Evolutionary conservation across 1,284 basidiomycete genomes (phyloP).

Genomic region (Pseudozyma pruni): DNA sequence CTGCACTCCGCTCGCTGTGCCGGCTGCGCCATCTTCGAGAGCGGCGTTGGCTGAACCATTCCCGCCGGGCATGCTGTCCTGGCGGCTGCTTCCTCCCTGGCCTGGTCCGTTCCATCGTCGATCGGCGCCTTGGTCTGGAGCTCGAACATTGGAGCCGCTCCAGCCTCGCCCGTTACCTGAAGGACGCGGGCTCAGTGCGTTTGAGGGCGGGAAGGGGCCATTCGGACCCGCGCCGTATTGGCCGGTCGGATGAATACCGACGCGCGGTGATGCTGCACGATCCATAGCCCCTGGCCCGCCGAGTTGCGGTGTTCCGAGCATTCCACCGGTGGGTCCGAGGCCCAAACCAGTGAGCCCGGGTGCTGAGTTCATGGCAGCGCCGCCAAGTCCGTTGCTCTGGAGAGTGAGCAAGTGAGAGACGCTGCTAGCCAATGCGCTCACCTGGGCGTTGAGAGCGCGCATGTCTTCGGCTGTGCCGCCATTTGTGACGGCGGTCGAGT

Average conservation of each 20-base stretch:
- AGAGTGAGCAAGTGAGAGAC: constrained; percentile 54
- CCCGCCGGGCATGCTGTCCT: constrained; percentile 4
- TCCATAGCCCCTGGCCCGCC: constrained; percentile 29
- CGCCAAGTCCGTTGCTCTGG: constrained; percentile 24
- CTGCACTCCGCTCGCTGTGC: constrained; percentile 4
- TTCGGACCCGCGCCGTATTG: constrained; percentile 16
- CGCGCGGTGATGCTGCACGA: constrained; percentile 38
- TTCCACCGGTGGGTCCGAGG: constrained; percentile 17
- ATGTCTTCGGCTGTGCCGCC: constrained; percentile 44
- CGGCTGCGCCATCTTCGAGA: constrained; percentile 21
- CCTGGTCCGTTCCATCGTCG: constrained; percentile 31
- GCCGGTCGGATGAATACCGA: constrained; percentile 18
- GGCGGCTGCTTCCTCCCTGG: constrained; percentile 15
- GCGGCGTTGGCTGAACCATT: neutral
- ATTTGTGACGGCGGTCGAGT: neutral
- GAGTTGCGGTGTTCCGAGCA: constrained; percentile 40
- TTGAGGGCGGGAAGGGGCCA: constrained; percentile 16
- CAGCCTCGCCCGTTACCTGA: constrained; percentile 29
- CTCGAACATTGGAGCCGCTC: constrained; percentile 20
- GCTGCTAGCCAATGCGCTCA: constrained; percentile 50
- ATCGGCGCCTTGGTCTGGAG: constrained; percentile 17
- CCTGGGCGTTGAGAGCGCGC: constrained; percentile 52
- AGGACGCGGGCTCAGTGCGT: constrained; percentile 43
- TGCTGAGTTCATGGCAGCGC: neutral
- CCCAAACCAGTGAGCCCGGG: constrained; percentile 35